Conservation (phyloP, 2,329 filamentous ascomycete species). For the Hymenoscyphus scutula region DNA sequence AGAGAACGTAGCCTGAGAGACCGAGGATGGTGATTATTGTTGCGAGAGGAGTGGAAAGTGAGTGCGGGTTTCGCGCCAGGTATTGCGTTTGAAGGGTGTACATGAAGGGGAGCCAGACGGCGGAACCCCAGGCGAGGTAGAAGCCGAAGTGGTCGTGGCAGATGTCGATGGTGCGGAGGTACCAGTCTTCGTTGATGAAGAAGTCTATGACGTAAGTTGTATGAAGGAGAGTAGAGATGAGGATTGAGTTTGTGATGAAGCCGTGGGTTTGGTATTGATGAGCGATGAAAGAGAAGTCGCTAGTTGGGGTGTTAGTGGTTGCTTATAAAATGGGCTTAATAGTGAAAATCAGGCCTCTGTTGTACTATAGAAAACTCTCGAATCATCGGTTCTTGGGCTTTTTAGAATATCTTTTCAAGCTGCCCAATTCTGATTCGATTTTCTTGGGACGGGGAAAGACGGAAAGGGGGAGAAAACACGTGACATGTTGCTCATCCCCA, state of each 20-base stretch:
- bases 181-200: constrained; percentile 50
- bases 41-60: constrained; percentile 31
- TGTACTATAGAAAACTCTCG: too few species aligned
- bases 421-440: neutral
- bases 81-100: constrained; percentile 51
- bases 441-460: neutral
- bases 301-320: constrained; percentile 15
- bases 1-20: constrained; percentile 43
- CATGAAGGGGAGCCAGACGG: constrained; percentile 45
- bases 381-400: neutral
- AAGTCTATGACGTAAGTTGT: constrained; percentile 47
- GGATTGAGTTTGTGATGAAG: constrained; percentile 42
- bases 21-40: constrained; percentile 34
- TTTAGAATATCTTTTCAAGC: neutral
- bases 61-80: constrained; percentile 42
- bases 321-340: neutral
- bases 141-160: constrained; percentile 44
- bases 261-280: constrained; percentile 44
- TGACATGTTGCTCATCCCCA: neutral
- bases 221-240: constrained; percentile 46
- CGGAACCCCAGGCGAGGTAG: constrained; percentile 44
- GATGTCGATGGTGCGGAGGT: constrained; percentile 44
- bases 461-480: neutral
- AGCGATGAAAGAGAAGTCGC: constrained; percentile 40
- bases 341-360: neutral